These are phyloP conservation scores for Lactarius hatsudake DNA, from an alignment of 768 basidiomycete species.

Conservation along the genomic window DNA sequence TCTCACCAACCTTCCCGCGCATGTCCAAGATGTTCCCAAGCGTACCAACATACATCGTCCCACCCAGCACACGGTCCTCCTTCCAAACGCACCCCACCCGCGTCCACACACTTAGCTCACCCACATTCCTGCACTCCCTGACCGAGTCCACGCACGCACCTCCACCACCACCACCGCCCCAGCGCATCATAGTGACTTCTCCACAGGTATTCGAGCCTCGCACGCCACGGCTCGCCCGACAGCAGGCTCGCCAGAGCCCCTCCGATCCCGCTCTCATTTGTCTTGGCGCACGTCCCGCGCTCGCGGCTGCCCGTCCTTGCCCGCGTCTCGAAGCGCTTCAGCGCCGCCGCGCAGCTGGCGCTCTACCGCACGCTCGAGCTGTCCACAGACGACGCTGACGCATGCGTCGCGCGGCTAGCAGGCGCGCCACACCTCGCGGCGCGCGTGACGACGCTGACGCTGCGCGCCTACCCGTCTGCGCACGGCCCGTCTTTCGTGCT, in stretches of 20 bases:
- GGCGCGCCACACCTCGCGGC: constrained; percentile 28
- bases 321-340: constrained; percentile 31
- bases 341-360: constrained; percentile 26
- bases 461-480: constrained; percentile 21
- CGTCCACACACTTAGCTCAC: constrained; percentile 20
- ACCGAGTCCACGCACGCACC: not conserved
- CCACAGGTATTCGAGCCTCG: not conserved
- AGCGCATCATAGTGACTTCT: not conserved
- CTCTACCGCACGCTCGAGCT: constrained; percentile 33
- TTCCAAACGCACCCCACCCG: not conserved
- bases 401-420: constrained; percentile 33
- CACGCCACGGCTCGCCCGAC: constrained; percentile 6
- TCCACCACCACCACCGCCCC: not conserved
- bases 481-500: constrained; percentile 23
- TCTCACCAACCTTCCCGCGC: not conserved
- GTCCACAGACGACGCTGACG: constrained; percentile 9
- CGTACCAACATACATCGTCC: not conserved
- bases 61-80: not conserved
- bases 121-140: constrained; percentile 4
- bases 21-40: not conserved
- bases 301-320: constrained; percentile 29
- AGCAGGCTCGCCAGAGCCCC: constrained; percentile 19
- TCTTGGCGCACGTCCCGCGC: constrained; percentile 28
- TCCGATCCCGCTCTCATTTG: constrained; percentile 17
- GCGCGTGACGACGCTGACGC: constrained; percentile 31